Base-by-base conservation (phyloP, 768 basidiomycete species). In the Russula sp. region DNA sequence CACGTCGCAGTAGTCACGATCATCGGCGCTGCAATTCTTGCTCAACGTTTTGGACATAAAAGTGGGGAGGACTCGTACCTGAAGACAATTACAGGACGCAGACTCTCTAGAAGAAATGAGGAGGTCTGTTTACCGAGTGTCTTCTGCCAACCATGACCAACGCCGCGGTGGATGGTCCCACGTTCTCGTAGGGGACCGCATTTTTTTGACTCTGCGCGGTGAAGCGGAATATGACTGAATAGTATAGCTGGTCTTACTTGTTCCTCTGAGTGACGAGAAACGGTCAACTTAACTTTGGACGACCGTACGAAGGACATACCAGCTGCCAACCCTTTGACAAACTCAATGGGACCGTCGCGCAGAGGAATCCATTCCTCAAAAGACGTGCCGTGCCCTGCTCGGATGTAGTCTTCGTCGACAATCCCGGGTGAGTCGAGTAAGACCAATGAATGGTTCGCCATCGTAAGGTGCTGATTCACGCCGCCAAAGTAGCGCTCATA, bases 1-100 rank as follows among this genome's bases (percentile, higher is more conserved):
- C 69, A 87, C 80, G 67, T 92, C 90, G 70, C 94, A 98, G 69
- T 91, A 91, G 74, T 97, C 94, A 55, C 91, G 89, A 73, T 96
- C 91, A 74, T 98, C 93, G 6, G 87, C 94, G 70, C 90, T 91
- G 66, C 20, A 20, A 13, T 2, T 6, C 8, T 34, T 47, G 45
- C n/a, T 63, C 1, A 35, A 34, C 37, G 22, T 44, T 13, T 47
- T 31, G n/a, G 57, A 59, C 60, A 20, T n/a, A 58, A 35, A 45
- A 39, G 20, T 1, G 52, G 14, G 34, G 39, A 55, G 3, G 18
- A 0, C 4, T 4, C 79, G 68, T 54, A 87, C 89, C 87, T 92
- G 72, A 89, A 93, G 2, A 96, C 78, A 1, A 82, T 68, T 10
- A 76, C 72, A 11, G 94, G 94, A 44, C 78, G 79, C n/a, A 94